Evolutionary conservation across 768 basidiomycete genomes (phyloP), one percentile per base, ranked within the genome.

Genomic region (Dendrothele bispora): DNA sequence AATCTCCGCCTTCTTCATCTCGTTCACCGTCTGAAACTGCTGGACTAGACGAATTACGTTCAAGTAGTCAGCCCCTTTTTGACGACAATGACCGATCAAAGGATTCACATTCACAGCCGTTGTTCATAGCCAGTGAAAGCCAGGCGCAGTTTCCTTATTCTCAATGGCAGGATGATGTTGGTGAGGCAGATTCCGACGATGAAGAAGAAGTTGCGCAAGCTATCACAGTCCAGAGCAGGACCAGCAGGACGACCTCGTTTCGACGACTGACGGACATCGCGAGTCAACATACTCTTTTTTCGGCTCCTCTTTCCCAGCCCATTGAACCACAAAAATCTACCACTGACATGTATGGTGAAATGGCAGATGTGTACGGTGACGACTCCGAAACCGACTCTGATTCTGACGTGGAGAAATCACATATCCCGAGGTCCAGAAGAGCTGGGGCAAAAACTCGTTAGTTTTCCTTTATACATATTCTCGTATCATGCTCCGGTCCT

Each of bases 381-480:
- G 59, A 61, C 7, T 65, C 62, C 6, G 67, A 73, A 5, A 75
- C 78, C 4, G 75, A 75, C 30, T 66, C 65, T 17, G 75, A 55
- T 28, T 27, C 67, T 32, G 63, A 54, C 32, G 58, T 61, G 35
- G 55, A 59, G 21, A 56, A 50, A 35, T 82, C 77, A n/a, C 86
- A 87, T 61, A 86, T 88, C 48, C 86, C 86, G 25, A 70, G 63
- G 52, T 69, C 69, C 10, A 72, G 80, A 46, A 68, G 72, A 49
- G 86, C 86, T 30, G 83, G 83, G 7, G 36, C n/a, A 44, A 50
- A 43, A 21, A 27, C 17, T 17, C 38, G 8, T 11, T 48, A 22
- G 21, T 22, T 14, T 25, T 29, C 12, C 21, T n/a, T 26, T 25
- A 12, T 35, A n/a, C n/a, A n/a, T n/a, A n/a, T n/a, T n/a, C n/a